phyloP scores from a whole-genome alignment of 2,329 filamentous ascomycete genomes.

The Capronia americana region DNA sequence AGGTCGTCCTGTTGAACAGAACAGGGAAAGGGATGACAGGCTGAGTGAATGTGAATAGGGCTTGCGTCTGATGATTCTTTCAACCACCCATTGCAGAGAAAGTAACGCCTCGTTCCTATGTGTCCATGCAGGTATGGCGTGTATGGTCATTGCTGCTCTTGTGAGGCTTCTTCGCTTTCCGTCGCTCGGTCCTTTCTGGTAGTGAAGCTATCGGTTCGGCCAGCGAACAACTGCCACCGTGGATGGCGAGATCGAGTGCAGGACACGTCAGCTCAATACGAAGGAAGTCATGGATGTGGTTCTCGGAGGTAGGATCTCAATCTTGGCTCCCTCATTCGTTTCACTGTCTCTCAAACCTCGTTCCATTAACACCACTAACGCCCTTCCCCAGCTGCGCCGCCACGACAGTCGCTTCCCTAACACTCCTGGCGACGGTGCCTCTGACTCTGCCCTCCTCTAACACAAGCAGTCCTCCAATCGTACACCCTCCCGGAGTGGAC shows the following conservation, averaged over 20 bases:
- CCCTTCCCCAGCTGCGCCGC: slow-evolving; percentile 59
- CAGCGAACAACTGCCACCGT: neutral
- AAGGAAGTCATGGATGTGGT: neutral
- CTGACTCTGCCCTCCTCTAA: slow-evolving; percentile 80
- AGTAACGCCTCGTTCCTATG: no score
- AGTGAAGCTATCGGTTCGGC: neutral
- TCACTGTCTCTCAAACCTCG: slow-evolving; percentile 33
- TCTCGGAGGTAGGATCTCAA: slow-evolving; percentile 16
- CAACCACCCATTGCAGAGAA: no score
- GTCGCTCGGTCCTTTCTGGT: no score
- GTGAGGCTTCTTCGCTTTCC: no score
- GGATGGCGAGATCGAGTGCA: neutral
- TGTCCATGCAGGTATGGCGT: no score
- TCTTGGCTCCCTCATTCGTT: slow-evolving; percentile 1
- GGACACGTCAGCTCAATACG: neutral
- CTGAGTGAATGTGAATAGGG: no score
- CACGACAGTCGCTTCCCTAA: slow-evolving; percentile 65
- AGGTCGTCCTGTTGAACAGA: no score
- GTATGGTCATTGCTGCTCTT: no score
- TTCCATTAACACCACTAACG: slow-evolving; percentile 40
- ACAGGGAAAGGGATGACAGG: no score
- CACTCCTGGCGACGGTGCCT: slow-evolving; percentile 70
- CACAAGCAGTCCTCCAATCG: slow-evolving; percentile 66
- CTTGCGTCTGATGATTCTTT: no score
- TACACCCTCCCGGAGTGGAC: slow-evolving; percentile 67